Evolutionary conservation across 768 basidiomycete genomes (phyloP), one percentile per base, ranked within the genome.

Genomic region (Cyclocybe cylindracea): DNA sequence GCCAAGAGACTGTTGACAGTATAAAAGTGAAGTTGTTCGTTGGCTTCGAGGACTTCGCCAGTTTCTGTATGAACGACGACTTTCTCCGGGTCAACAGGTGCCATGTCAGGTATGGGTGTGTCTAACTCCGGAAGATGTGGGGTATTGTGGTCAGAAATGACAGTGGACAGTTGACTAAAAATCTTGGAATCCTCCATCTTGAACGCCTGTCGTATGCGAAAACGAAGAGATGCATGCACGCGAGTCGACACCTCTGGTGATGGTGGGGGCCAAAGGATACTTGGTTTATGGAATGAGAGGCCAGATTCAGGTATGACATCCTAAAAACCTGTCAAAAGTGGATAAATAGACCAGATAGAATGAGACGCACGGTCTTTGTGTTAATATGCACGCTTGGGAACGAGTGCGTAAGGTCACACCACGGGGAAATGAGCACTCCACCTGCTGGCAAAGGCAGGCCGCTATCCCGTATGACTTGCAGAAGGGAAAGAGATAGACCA

Each of bases 401-500:
- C 0, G 91, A 94, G 67, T 98, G 97, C 0, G 92, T 95, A n/a
- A 98, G 70, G 68, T 82, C 81, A 64, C 78, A 89, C 91, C 96
- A 98, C 0, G 97, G 97, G 24, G 91, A 94, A 56, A 98, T 88
- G 37, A 98, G 72, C 13, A 96, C 77, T 1, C 85, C 94, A 6
- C 94, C 97, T 2, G 94, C 91, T 3, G 95, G 96, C 40, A 80
- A 57, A 5, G 94, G 94, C 18, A 95, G 73, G 2, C 83, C 86
- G 0, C 80, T 71, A 67, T 99, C 97, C 11, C 97, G 88, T 42
- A 99, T 81, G 8, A 89, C 78, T 68, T 94, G 91, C 3, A 99
- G 78, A 29, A 97, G 75, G 4, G 94, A 87, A 44, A 98, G 71
- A 1, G 84, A 80, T 10, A 98, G 73, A 0, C 93, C 94, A 7